Base-by-base conservation (phyloP, 208 protist genomes). In the Blastocrithidia nonstop region DNA sequence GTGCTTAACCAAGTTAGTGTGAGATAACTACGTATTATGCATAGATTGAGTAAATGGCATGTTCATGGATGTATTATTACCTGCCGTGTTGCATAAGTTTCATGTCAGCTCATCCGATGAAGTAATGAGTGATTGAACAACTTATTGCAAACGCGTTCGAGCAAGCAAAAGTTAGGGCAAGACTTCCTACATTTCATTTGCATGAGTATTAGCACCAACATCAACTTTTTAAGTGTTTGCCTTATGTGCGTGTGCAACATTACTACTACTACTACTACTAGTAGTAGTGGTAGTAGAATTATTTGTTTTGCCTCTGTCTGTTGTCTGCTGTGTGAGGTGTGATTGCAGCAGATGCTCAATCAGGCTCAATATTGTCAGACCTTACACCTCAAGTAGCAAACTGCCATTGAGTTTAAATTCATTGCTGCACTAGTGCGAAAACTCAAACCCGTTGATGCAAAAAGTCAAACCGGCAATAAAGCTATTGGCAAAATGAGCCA, bases 351-450 rank as follows among this genome's bases (percentile, higher is more conserved):
- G 63, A 3, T 65, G 49, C 27, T 78, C 63, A 11, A 74, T 51
- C 5, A 88, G 50, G 13, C 56, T 48, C 31, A 83, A 55, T 25
- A 88, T 66, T 5, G 67, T 75, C 21, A 68, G 53, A 17, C 55
- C 78, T 61, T 92, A 77, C 17, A 72, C 75, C 55, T 92, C 82
- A 3, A 88, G 49, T 11, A 92, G 61, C 17, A 84, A 50, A 17
- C 72, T 41, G 22, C 78, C 82, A 44, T 86, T 46, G 24, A 57
- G 45, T 16, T 84, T 43, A 45, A 88, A 92, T 46, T 49, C 71
- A 4, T 42, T 23, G 54, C 82, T 92, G 50, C 77, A 88, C 57
- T 88, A 73, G 4, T 52, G 33, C 4, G 77, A 88, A 26, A 92
- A 58, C 65, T 92, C 82, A 36, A 88, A 83, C 6, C 54, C 63